phyloP scores from a whole-genome alignment of 148 eudicot genomes.

The Beta vulgaris region DNA sequence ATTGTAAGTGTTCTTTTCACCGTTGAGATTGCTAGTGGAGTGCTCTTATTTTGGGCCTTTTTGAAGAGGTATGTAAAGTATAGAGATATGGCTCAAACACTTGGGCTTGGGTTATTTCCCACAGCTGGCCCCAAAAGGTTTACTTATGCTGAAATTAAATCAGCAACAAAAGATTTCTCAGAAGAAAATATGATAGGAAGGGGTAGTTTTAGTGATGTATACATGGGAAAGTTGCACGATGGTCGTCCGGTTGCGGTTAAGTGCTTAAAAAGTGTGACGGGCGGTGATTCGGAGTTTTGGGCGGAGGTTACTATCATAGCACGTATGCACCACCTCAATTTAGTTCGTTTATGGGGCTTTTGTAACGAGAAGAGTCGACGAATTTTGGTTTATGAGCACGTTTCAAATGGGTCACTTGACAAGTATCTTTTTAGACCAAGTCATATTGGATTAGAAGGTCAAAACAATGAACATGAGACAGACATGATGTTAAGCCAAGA shows the following conservation, averaged over 20 bases:
- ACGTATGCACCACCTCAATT: slow-evolving; percentile 87
- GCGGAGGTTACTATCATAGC: slow-evolving; percentile 88
- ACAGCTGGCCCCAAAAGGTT: slow-evolving; percentile 73
- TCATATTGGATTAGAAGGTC: not conserved
- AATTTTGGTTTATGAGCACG: slow-evolving; percentile 72
- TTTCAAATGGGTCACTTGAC: slow-evolving; percentile 78
- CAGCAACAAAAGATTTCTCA: slow-evolving; percentile 62
- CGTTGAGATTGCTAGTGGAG: slow-evolving; percentile 64
- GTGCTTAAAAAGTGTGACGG: slow-evolving; percentile 51
- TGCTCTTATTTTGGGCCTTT: slow-evolving; percentile 67
- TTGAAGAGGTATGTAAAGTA: slow-evolving; percentile 77
- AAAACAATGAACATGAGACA: not conserved
- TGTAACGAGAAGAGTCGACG: slow-evolving; percentile 79
- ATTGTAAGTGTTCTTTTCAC: slow-evolving; percentile 48
- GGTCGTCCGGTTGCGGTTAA: slow-evolving; percentile 75
- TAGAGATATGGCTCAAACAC: slow-evolving; percentile 82
- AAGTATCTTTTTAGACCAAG: slow-evolving; percentile 46
- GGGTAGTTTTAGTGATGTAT: slow-evolving; percentile 80
- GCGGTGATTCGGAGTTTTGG: slow-evolving; percentile 83
- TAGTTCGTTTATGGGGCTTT: slow-evolving; percentile 86
- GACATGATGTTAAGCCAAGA: not conserved
- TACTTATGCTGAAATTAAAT: slow-evolving; percentile 50
- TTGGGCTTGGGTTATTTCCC: slow-evolving; percentile 71
- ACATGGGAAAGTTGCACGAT: slow-evolving; percentile 60
- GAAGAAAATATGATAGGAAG: slow-evolving; percentile 48